A percentile compares a stretch with the other conserved stretches of the same genome.
These are phyloP conservation scores for Apiospora marii DNA, from an alignment of 2,329 filamentous ascomycete genomes.

Conservation along the genomic window DNA sequence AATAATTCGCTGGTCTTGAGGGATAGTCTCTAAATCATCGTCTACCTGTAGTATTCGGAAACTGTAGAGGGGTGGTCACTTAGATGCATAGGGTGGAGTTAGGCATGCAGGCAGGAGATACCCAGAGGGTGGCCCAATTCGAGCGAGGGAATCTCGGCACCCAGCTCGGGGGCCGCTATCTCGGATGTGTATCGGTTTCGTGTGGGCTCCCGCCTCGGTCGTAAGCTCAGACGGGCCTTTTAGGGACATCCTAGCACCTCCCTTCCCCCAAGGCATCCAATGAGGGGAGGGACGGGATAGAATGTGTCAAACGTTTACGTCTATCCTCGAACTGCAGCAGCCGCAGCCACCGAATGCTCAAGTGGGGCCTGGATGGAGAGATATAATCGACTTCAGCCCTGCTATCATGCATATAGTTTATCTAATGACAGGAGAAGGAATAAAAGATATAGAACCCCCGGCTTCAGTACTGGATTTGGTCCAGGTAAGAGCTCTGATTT, in stretches of 20 bases:
- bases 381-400: background rate
- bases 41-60: background rate
- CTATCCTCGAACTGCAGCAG: background rate
- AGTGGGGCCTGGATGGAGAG: no score
- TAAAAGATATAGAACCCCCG: no score
- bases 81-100: background rate
- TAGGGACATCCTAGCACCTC: background rate
- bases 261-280: background rate
- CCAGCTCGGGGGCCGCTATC: slow-evolving; percentile 5
- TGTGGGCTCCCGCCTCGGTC: background rate
- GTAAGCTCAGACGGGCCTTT: background rate
- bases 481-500: no score
- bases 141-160: background rate
- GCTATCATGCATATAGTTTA: background rate
- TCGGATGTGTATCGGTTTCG: background rate
- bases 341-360: no score
- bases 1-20: no score
- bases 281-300: no score
- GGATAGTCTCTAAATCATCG: no score
- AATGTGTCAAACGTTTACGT: no score
- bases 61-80: no score
- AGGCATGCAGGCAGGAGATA: background rate
- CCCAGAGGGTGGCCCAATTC: background rate
- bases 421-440: no score
- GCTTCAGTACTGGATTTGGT: background rate